These are phyloP conservation scores for Sphagnurus paluster DNA, from an alignment of 1,284 basidiomycete species.

Conservation along the genomic window DNA sequence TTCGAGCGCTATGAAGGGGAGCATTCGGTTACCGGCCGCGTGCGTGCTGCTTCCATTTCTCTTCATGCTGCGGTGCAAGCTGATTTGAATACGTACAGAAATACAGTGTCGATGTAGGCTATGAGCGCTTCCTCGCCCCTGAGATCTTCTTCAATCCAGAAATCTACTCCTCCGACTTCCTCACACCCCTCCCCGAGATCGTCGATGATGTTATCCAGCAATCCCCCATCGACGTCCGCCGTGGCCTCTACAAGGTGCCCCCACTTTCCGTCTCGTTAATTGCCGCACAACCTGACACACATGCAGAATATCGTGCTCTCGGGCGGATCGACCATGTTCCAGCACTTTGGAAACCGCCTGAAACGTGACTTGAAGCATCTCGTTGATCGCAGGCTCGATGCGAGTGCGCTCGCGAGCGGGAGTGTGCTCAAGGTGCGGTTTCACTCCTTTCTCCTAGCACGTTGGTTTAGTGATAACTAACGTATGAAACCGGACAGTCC, in stretches of 20 bases:
- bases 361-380: constrained; percentile 95
- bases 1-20: constrained; percentile 95
- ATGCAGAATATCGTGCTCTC: constrained; percentile 88
- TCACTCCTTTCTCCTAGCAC: background rate
- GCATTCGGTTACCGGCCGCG: constrained; percentile 89
- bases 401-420: constrained; percentile 76
- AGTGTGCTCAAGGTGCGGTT: constrained; percentile 68
- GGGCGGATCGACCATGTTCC: constrained; percentile 97
- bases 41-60: constrained; percentile 38
- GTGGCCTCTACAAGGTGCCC: constrained; percentile 90
- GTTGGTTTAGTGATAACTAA: constrained; percentile 9
- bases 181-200: constrained; percentile 95
- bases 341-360: constrained; percentile 94
- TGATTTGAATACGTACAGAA: constrained; percentile 47
- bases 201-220: constrained; percentile 97
- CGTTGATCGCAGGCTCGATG: constrained; percentile 88
- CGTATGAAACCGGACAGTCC: constrained; percentile 53
- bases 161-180: constrained; percentile 96
- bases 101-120: constrained; percentile 93
- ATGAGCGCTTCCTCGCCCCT: constrained; percentile 98
- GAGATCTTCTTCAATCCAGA: constrained; percentile 99
- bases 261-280: background rate
- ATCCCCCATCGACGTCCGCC: constrained; percentile 93
- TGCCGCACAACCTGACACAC: background rate
- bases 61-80: background rate